These are phyloP conservation scores for Styphnolobium japonicum DNA, from an alignment of 306 rosid genomes.

Conservation along the genomic window DNA sequence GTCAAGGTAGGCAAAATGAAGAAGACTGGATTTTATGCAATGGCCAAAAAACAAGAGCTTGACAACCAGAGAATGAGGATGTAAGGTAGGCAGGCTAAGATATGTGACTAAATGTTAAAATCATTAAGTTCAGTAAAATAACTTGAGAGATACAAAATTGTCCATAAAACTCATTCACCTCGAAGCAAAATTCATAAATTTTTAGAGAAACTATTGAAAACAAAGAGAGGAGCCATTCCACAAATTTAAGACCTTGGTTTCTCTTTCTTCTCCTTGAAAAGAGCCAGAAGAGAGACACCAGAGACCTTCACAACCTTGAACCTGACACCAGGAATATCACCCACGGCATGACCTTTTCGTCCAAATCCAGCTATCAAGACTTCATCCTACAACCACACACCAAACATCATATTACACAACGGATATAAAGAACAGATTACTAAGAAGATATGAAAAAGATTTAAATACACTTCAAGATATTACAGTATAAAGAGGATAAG, in stretches of 20 bases:
- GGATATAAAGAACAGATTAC: not conserved
- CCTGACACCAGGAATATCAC: conserved; percentile 92
- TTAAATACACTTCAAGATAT: not conserved
- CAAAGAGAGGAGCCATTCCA: not conserved
- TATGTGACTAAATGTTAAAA: not conserved
- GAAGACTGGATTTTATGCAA: not conserved
- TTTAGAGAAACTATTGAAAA: not conserved
- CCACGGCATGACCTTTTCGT: conserved; percentile 76
- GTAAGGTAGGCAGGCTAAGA: not conserved
- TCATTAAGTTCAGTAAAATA: not conserved
- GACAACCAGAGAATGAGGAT: not conserved
- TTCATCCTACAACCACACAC: conserved; percentile 55
- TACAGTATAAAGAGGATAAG: not conserved
- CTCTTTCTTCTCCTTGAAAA: conserved; percentile 86
- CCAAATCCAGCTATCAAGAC: conserved; percentile 87
- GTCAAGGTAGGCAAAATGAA: too few species aligned
- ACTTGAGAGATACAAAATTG: conserved; percentile 27
- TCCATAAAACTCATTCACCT: conserved; percentile 20
- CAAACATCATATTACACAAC: not conserved
- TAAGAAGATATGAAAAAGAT: not conserved
- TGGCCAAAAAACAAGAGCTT: not conserved
- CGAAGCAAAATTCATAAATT: conserved; percentile 10
- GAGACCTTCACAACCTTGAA: conserved; percentile 78
- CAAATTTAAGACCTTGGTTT: conserved; percentile 63
- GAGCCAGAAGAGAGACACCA: conserved; percentile 73